These are phyloP conservation scores for Leptographium flavum DNA, from an alignment of 2,329 filamentous ascomycete genomes.

Conservation along the genomic window DNA sequence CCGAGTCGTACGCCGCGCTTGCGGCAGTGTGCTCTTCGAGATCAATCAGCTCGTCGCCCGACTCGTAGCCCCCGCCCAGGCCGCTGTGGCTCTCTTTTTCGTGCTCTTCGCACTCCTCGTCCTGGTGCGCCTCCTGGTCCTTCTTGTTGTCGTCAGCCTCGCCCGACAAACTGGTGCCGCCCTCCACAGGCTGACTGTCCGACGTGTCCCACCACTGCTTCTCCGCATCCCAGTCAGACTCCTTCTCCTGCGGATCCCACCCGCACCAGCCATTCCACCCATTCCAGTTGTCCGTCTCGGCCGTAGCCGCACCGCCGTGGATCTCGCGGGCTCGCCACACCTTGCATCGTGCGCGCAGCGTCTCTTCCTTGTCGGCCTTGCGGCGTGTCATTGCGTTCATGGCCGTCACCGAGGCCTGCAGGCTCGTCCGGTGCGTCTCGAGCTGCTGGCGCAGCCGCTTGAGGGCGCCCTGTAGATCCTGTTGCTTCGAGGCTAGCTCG, in stretches of 20 bases:
- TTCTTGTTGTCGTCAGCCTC: too few relatives aligned
- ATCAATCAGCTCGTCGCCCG: not conserved
- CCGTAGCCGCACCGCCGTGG: not conserved
- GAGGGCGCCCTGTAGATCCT: not conserved
- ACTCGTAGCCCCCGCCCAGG: not conserved
- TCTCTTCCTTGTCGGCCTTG: not conserved
- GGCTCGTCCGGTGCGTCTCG: not conserved
- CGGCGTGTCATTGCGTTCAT: not conserved
- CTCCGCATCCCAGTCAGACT: not conserved
- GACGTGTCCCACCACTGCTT: too few relatives aligned
- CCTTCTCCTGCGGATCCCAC: slow-evolving; percentile 3
- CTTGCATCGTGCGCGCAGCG: slow-evolving; percentile 1
- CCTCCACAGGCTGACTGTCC: too few relatives aligned
- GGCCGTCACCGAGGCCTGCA: not conserved
- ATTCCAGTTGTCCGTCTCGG: not conserved
- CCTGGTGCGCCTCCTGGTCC: not conserved
- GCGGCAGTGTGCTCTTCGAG: not conserved
- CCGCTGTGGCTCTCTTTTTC: not conserved
- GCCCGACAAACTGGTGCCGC: too few relatives aligned
- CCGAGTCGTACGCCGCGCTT: not conserved
- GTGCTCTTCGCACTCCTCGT: not conserved
- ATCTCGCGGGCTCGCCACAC: slow-evolving; percentile 6
- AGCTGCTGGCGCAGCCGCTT: not conserved
- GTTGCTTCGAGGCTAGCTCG: not conserved
- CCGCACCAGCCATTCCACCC: slow-evolving; percentile 8